Evolutionary conservation across 2,329 filamentous ascomycete species (phyloP).

Genomic region (Lanzia echinophila): DNA sequence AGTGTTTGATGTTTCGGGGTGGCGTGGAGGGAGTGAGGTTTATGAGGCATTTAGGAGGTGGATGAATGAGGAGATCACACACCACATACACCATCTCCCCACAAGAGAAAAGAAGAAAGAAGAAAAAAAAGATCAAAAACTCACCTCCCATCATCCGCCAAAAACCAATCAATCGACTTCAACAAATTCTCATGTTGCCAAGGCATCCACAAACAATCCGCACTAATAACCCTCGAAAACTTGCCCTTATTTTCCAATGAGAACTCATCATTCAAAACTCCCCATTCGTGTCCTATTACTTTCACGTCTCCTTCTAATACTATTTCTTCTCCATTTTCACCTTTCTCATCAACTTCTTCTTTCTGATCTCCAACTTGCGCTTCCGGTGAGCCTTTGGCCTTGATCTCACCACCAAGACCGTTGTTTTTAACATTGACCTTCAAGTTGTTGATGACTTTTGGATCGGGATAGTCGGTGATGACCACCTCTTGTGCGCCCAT

Average conservation of each 20-base stretch:
- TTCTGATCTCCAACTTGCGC: no score
- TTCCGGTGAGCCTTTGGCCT: background rate
- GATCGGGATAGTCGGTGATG: slow-evolving; percentile 63
- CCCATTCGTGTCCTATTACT: slow-evolving; percentile 60
- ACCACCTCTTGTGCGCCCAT: slow-evolving; percentile 45
- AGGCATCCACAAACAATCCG: slow-evolving; percentile 72
- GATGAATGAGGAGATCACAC: no score
- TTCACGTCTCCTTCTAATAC: slow-evolving; percentile 28
- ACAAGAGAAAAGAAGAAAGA: background rate
- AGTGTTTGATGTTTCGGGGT: background rate
- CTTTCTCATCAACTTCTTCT: slow-evolving; percentile 48
- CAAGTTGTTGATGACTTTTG: slow-evolving; percentile 52
- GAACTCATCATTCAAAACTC: slow-evolving; percentile 36
- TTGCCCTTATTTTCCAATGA: slow-evolving; percentile 27
- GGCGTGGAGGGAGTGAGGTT: no score
- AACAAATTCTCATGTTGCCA: slow-evolving; percentile 63
- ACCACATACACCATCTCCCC: background rate
- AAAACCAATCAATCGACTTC: slow-evolving; percentile 55
- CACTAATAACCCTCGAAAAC: slow-evolving; percentile 60
- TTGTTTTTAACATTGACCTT: slow-evolving; percentile 50
- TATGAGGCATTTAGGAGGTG: no score
- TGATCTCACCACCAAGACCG: background rate
- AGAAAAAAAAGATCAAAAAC: background rate
- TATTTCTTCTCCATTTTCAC: slow-evolving; percentile 30
- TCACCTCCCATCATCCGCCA: slow-evolving; percentile 38